These are phyloP conservation scores for Mycena pura DNA, from an alignment of 768 basidiomycete species.

Conservation along the genomic window DNA sequence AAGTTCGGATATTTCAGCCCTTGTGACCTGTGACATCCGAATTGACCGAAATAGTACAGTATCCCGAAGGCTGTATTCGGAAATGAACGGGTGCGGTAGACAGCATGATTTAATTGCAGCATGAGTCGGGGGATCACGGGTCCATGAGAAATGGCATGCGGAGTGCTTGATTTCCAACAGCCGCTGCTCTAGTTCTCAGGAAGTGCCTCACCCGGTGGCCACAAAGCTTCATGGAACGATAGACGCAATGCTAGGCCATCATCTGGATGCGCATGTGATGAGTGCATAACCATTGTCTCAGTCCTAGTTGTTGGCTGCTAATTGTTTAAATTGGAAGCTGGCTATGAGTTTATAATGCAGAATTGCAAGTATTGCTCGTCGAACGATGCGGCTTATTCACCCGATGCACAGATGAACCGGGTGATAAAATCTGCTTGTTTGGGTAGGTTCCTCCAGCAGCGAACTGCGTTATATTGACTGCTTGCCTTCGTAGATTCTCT, in stretches of 20 bases:
- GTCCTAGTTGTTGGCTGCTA: not conserved
- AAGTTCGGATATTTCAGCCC: too few relatives aligned
- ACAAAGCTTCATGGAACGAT: slow-evolving; percentile 60
- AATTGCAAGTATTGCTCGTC: slow-evolving; percentile 54
- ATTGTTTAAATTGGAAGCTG: slow-evolving; percentile 47
- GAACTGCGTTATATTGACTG: not conserved
- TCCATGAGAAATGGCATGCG: too few relatives aligned
- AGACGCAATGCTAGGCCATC: slow-evolving; percentile 65
- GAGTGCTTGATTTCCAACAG: too few relatives aligned
- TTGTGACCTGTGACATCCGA: too few relatives aligned
- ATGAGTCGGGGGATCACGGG: too few relatives aligned
- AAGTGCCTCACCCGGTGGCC: slow-evolving; percentile 61
- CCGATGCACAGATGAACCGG: slow-evolving; percentile 67
- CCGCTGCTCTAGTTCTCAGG: too few relatives aligned
- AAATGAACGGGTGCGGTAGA: too few relatives aligned
- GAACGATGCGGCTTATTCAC: too few relatives aligned
- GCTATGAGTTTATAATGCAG: slow-evolving; percentile 81
- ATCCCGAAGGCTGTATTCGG: too few relatives aligned
- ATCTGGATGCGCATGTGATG: slow-evolving; percentile 75
- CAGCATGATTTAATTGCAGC: too few relatives aligned
- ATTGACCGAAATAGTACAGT: too few relatives aligned
- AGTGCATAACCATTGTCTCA: slow-evolving; percentile 46
- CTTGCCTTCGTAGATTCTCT: not conserved
- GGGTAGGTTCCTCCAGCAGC: slow-evolving; percentile 33
- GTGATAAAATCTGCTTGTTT: slow-evolving; percentile 80